Percentiles rank a stretch among this genome's conserved stretches.
phyloP scores from a whole-genome alignment of 106 monocot genomes.

The Apostasia shenzhenica region DNA sequence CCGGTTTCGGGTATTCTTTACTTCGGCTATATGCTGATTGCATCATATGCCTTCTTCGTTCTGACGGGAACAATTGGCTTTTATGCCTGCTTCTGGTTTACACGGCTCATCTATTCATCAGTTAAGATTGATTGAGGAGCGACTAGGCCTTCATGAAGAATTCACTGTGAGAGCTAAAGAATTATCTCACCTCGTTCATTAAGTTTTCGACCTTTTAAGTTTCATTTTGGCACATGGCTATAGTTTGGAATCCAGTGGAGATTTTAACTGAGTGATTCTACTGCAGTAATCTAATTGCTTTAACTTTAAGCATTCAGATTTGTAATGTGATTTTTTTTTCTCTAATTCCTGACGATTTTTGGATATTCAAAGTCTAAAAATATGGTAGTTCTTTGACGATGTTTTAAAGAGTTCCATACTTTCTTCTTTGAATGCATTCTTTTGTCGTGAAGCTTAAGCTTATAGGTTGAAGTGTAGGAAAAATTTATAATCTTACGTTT shows the following conservation, averaged over 20 bases:
- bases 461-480: too few species aligned
- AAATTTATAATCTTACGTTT: too few species aligned
- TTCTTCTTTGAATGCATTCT: too few species aligned
- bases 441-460: too few species aligned
- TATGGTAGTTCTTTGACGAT: too few species aligned
- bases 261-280: neutral
- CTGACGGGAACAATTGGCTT: conserved; percentile 93
- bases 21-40: conserved; percentile 98
- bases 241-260: conserved; percentile 3
- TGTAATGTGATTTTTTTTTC: neutral
- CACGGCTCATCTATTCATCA: conserved; percentile 92
- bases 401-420: too few species aligned
- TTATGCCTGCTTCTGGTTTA: conserved; percentile 96
- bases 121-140: conserved; percentile 82
- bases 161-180: neutral
- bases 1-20: conserved; percentile 77
- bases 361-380: too few species aligned
- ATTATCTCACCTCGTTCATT: neutral
- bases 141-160: neutral
- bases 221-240: neutral
- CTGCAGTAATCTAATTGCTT: neutral
- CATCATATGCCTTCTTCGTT: conserved; percentile 88
- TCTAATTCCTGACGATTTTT: too few species aligned
- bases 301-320: neutral
- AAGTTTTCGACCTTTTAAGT: neutral